Evolutionary conservation across 1,284 basidiomycete species (phyloP), one percentile per base, ranked within the genome.

Genomic region (Leccinum pachyderme): DNA sequence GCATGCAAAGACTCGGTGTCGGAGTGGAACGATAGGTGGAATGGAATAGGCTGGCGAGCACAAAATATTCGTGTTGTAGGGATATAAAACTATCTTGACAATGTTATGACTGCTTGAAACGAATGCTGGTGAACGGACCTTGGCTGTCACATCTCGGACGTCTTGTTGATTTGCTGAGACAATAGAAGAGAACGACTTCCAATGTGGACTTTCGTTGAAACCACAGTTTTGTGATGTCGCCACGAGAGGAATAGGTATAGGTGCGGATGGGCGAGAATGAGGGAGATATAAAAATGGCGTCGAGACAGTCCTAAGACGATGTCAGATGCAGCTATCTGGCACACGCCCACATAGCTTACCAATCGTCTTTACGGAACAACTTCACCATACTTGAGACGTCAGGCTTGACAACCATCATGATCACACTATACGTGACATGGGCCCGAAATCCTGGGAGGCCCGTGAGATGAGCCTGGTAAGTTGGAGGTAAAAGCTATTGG

Each of bases 391-490:
- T 65, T 50, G 72, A 71, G 13, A 75, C 72, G 24, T 71, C 64
- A 31, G 75, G 75, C 60, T 78, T 81, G 43, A 81, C 54, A 9
- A 52, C 73, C 27, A 75, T 69, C 1, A 74, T 79, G 49, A 69
- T 75, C n/a, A 88, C 72, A 32, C 75, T 74, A 64, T 89, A 89
- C 52, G 78, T 75, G 51, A 87, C 80, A 33, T 73, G 75, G 22
- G 86, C 84, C 9, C 73, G 72, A 62, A 88, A 88, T 4, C 87
- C 87, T 8, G 87, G 87, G 3, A 89, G 70, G 2, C 85, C 84
- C 31, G 78, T 77, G 15, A 88, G 74, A 60, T 82, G 82, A 22
- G 81, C 80, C 54, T 79, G 72, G 62, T 81, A 86, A 18, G 80
- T 84, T 2, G 87, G 86, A 28, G 87, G 87, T 32, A 89, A 73